Conservation (phyloP, 495 filamentous ascomycete species). For the Poronia punctata region DNA sequence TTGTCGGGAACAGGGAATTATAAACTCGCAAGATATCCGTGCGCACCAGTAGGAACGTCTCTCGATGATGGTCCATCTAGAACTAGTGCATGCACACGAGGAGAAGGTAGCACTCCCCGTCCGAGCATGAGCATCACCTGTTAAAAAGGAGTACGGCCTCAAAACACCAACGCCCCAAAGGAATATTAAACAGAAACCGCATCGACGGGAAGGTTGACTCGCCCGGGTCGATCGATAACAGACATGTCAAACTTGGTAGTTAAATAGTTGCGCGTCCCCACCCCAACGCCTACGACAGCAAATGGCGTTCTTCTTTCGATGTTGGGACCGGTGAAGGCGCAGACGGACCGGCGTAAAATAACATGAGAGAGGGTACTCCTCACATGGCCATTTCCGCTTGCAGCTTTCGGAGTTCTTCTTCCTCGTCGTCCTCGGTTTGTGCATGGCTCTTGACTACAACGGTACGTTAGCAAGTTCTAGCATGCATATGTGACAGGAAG, state of each 20-base stretch:
- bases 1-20: too few species aligned
- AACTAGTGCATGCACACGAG: conserved; percentile 2
- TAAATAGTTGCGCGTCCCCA: too few species aligned
- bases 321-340: conserved; percentile 5
- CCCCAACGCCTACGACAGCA: conserved; percentile 3
- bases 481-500: too few species aligned
- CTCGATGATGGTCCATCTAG: conserved; percentile 4
- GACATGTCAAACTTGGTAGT: too few species aligned
- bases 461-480: conserved; percentile 19
- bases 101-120: not conserved
- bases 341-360: conserved; percentile 1
- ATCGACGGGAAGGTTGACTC: not conserved
- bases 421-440: conserved; percentile 76
- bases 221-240: conserved; percentile 4
- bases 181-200: not conserved
- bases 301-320: conserved; percentile 8
- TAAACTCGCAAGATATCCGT: too few species aligned
- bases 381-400: conserved; percentile 97
- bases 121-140: conserved; percentile 10
- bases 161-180: conserved; percentile 25
- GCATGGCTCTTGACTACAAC: conserved; percentile 52
- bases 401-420: conserved; percentile 86
- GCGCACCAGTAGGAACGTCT: conserved; percentile 3
- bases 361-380: conserved; percentile 19
- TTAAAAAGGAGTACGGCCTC: conserved; percentile 20